Evolutionary conservation across 192 early-diverging fungal genomes (phyloP).

Genomic region (Rhizophagus sp.): DNA sequence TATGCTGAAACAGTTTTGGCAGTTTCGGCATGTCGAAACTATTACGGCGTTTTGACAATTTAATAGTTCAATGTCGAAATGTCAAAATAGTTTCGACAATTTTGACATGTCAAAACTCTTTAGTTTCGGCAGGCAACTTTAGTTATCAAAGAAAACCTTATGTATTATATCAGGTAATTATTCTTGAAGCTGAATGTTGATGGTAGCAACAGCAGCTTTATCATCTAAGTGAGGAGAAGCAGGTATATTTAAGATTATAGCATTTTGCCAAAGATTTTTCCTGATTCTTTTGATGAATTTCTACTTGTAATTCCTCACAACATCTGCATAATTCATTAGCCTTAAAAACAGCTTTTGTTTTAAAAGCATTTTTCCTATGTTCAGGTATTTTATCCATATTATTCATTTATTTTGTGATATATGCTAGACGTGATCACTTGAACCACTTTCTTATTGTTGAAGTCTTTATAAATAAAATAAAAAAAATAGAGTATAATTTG

Average conservation of each 20-base stretch:
- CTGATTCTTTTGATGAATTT: slow-evolving; percentile 94
- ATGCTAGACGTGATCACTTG: not conserved
- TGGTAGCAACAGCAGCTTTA: slow-evolving; percentile 54
- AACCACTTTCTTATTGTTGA: too few species aligned
- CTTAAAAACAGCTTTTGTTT: slow-evolving; percentile 84
- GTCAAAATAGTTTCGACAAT: too few species aligned
- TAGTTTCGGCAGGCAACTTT: too few species aligned
- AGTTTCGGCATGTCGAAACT: too few species aligned
- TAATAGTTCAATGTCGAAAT: too few species aligned
- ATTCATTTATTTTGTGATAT: not conserved
- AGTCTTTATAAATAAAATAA: too few species aligned
- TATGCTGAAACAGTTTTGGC: too few species aligned
- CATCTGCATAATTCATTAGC: slow-evolving; percentile 90
- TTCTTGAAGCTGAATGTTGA: slow-evolving; percentile 61
- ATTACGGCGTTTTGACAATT: too few species aligned
- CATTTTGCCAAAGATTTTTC: slow-evolving; percentile 93
- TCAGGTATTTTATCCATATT: slow-evolving; percentile 56
- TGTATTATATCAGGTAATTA: too few species aligned
- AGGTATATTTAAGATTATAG: slow-evolving; percentile 73
- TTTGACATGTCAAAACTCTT: too few species aligned
- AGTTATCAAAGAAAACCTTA: too few species aligned
- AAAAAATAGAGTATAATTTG: too few species aligned
- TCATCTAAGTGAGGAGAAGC: slow-evolving; percentile 79
- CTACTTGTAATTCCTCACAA: slow-evolving; percentile 89
- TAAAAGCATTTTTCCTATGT: slow-evolving; percentile 75